phyloP scores from a whole-genome alignment of 768 basidiomycete genomes.

The Plicaturopsis crispa region DNA sequence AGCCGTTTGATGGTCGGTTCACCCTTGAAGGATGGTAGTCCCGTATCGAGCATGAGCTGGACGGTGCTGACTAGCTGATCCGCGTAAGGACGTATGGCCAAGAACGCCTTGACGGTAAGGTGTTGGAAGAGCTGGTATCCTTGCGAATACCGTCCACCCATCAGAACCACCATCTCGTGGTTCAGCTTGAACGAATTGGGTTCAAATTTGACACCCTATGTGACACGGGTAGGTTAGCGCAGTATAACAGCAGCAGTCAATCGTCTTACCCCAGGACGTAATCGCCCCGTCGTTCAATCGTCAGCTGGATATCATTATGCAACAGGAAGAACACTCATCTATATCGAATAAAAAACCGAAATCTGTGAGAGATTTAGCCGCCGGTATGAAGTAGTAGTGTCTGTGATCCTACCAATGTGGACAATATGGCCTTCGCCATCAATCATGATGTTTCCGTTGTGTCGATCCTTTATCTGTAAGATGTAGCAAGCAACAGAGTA shows the following conservation, averaged over 20 bases:
- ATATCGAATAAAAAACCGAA: slow-evolving; percentile 98
- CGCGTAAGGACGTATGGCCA: slow-evolving; percentile 91
- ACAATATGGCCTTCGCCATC: slow-evolving; percentile 96
- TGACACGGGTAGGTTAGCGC: slow-evolving; percentile 2
- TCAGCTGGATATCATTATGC: slow-evolving; percentile 64
- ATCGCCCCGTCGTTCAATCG: slow-evolving; percentile 12
- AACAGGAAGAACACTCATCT: slow-evolving; percentile 60
- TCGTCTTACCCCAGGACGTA: slow-evolving; percentile 55
- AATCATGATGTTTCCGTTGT: slow-evolving; percentile 99
- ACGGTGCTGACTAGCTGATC: slow-evolving; percentile 86
- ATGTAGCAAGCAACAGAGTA: slow-evolving; percentile 99
- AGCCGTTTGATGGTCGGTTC: slow-evolving; percentile 86
- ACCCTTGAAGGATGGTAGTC: slow-evolving; percentile 94
- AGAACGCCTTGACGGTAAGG: slow-evolving; percentile 92
- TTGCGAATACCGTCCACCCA: slow-evolving; percentile 93
- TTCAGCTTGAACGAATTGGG: slow-evolving; percentile 97
- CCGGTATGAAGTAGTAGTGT: too few relatives aligned
- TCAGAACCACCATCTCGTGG: slow-evolving; percentile 96
- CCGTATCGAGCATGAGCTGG: slow-evolving; percentile 91
- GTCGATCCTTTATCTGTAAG: slow-evolving; percentile 95
- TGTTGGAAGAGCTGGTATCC: slow-evolving; percentile 93
- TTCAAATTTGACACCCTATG: slow-evolving; percentile 95
- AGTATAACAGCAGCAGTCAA: background rate
- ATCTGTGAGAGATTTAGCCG: too few relatives aligned
- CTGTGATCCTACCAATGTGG: slow-evolving; percentile 67